A percentile compares a stretch with the other conserved stretches of the same genome.
Conservation (phyloP, 2,329 filamentous ascomycete genomes). For the Erysiphe pulchra region DNA sequence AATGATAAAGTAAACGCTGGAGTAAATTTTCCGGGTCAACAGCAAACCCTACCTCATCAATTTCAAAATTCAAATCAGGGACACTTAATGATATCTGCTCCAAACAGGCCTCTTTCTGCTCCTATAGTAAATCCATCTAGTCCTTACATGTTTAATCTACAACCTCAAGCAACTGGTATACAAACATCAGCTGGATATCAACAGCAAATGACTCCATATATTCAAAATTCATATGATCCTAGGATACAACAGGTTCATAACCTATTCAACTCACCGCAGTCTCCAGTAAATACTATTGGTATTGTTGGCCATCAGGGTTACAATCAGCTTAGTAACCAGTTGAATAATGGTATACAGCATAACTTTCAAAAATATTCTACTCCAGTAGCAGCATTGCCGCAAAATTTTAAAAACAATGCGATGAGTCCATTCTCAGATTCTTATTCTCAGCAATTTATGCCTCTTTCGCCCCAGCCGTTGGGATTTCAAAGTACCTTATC, state of each 20-base stretch:
- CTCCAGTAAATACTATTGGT: conserved; percentile 17
- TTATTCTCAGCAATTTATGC: conserved; percentile 21
- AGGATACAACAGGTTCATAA: conserved; percentile 38
- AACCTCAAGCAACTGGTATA: conserved; percentile 64
- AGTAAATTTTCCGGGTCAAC: conserved; percentile 30
- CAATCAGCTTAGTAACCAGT: conserved; percentile 9
- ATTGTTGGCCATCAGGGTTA: conserved; percentile 7
- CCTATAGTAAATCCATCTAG: conserved; percentile 57
- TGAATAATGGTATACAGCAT: conserved; percentile 7
- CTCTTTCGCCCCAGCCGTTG: conserved; percentile 23
- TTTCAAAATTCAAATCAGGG: conserved; percentile 24
- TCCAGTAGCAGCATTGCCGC: no score
- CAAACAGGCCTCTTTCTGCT: conserved; percentile 61
- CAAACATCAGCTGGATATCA: conserved; percentile 22
- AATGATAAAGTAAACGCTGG: conserved; percentile 17
- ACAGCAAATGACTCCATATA: conserved; percentile 38
- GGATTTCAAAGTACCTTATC: conserved; percentile 22
- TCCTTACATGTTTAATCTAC: conserved; percentile 46
- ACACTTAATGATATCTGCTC: conserved; percentile 49
- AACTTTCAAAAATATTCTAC: conserved; percentile 7
- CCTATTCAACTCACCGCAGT: conserved; percentile 23
- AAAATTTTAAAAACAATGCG: no score
- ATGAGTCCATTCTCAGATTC: no score
- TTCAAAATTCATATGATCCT: conserved; percentile 54
- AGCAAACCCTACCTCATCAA: conserved; percentile 47